Evolutionary conservation across 495 filamentous ascomycete species (phyloP), one percentile per base, ranked within the genome.

Genomic region (Daldinia caldariorum): DNA sequence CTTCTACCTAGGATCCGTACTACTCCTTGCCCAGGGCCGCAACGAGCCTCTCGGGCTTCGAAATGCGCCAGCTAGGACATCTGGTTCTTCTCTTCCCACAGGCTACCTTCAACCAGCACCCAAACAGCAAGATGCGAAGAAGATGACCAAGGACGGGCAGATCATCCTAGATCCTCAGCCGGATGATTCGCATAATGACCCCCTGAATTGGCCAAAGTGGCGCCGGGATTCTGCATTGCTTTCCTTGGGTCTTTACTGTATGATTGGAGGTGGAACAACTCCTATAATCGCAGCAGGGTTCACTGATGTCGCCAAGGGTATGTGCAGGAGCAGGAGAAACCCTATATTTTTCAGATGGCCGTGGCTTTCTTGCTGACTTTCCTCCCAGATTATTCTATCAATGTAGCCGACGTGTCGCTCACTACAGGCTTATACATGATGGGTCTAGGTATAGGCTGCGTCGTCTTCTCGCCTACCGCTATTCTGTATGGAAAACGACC

Each of bases 351-450:
- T 34, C 16, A 8, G 18, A 58, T 7, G 8, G 16, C 29, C 3
- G n/a, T 34, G 9, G 38, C 2, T 12, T 10, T 34, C 26, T 26
- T 26, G 26, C 26, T 26, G 26, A 26, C 3, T 26, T 26, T 3
- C 26, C 26, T 26, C 26, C 26, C 14, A 77, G 81, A 83, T 31
- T 97, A 92, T 73, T 67, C 85, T 63, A 89, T 97, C 13, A 83
- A 87, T 5, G 89, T 91, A 13, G 84, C 92, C 32, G 77, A 86
- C 66, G 94, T 97, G 37, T 91, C 95, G 1, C 87, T 95, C 47
- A 97, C 95, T 1, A 97, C 95, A 0, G 95, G 95, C 0, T 79
- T 99, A 13, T 97, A 93, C 77, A 99, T 99, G 95, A 83, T 97
- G 87, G 95, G 95, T 2, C 82, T 97, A 22, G 95, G 94, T 2